phyloP scores from a whole-genome alignment of 768 basidiomycete species.

The Lentinus brumalis region DNA sequence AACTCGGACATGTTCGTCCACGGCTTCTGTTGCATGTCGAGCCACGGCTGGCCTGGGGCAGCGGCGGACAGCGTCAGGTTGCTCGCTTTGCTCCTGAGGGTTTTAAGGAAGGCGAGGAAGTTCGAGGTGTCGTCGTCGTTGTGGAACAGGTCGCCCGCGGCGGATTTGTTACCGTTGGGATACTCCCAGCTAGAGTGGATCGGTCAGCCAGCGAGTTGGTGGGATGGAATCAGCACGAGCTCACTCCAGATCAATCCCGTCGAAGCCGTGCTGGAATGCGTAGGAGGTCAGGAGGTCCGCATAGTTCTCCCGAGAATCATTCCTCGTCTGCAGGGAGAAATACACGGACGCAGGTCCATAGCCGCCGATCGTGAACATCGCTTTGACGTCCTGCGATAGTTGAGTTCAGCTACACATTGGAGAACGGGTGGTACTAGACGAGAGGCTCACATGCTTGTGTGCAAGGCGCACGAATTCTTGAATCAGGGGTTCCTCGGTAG shows the following conservation, averaged over 20 bases:
- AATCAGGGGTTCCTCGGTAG: conserved; percentile 38
- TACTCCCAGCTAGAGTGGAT: conserved; percentile 75
- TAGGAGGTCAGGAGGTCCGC: conserved; percentile 43
- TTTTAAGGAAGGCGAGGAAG: conserved; percentile 72
- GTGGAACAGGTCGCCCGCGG: not conserved
- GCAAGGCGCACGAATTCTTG: conserved; percentile 55
- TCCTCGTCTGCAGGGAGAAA: conserved; percentile 62
- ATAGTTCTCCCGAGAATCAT: conserved; percentile 39
- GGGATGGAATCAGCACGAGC: not conserved
- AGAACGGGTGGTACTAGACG: not conserved
- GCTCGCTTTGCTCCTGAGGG: conserved; percentile 55
- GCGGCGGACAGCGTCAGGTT: conserved; percentile 61
- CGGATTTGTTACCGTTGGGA: conserved; percentile 63
- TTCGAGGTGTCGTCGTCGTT: conserved; percentile 63
- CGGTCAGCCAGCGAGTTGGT: not conserved
- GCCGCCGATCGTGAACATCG: conserved; percentile 67
- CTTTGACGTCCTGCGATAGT: conserved; percentile 48
- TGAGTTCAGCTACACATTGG: not conserved
- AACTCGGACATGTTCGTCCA: conserved; percentile 72
- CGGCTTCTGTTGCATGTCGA: conserved; percentile 52
- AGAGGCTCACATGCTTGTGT: conserved; percentile 34
- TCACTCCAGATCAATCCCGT: conserved; percentile 52
- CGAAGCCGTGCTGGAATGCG: conserved; percentile 49
- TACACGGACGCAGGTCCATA: conserved; percentile 65
- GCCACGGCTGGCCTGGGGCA: conserved; percentile 49